Conservation (phyloP, 2,329 filamentous ascomycete species). For the Aureobasidium sp. region DNA sequence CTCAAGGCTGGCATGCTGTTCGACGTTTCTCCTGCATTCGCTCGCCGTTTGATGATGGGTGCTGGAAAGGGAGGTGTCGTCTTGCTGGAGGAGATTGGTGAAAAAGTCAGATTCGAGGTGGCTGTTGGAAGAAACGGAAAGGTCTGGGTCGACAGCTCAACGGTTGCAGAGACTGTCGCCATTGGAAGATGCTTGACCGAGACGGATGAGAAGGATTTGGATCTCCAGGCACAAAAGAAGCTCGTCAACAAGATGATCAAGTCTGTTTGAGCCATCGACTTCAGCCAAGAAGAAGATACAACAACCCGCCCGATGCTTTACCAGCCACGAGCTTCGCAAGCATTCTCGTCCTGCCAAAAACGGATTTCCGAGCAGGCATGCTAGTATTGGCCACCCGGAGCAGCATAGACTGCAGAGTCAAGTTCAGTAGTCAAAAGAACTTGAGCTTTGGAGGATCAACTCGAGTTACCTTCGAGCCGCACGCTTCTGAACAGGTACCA, state of each 20-base stretch:
- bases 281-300: neutral
- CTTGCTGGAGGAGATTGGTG: constrained; percentile 83
- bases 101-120: constrained; percentile 90
- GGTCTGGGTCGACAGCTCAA: constrained; percentile 90
- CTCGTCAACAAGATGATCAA: constrained; percentile 73
- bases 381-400: neutral
- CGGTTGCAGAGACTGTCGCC: constrained; percentile 74
- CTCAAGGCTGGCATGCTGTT: constrained; percentile 90
- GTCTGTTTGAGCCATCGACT: constrained; percentile 44
- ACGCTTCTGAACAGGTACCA: neutral
- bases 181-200: constrained; percentile 83
- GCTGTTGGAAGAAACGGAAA: constrained; percentile 93
- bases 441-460: too few relatives aligned
- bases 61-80: constrained; percentile 72
- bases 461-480: neutral
- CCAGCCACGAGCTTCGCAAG: neutral
- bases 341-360: neutral
- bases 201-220: constrained; percentile 75
- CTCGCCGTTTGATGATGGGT: constrained; percentile 74
- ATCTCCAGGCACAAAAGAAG: constrained; percentile 73
- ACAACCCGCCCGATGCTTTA: neutral
- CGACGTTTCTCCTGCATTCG: constrained; percentile 80
- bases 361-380: neutral
- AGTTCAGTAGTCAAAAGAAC: too few relatives aligned
- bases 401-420: neutral